Conservation (phyloP, 1,139 yeast genomes). For the Yamadazyma triangularis region DNA sequence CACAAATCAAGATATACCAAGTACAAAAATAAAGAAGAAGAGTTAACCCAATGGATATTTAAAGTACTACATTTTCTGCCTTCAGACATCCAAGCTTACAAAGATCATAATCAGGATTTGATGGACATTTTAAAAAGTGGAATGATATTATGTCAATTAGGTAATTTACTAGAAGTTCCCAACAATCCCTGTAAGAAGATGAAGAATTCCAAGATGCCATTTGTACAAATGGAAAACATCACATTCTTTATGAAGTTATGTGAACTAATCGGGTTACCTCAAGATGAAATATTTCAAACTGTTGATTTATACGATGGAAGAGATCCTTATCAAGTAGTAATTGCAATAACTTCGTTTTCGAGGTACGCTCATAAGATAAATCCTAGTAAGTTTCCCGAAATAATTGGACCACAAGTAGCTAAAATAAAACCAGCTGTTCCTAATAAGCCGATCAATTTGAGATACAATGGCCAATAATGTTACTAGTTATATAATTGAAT, state of each 20-base stretch:
- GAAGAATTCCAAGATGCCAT: constrained; percentile 73
- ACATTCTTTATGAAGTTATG: constrained; percentile 65
- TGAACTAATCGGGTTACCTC: constrained; percentile 64
- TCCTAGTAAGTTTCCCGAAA: constrained; percentile 21
- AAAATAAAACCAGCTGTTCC: constrained; percentile 37
- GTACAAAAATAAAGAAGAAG: constrained; percentile 41
- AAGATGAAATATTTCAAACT: constrained; percentile 81
- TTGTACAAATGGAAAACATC: constrained; percentile 86
- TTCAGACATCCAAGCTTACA: constrained; percentile 11
- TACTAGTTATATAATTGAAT: too few relatives aligned
- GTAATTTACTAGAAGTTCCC: constrained; percentile 31
- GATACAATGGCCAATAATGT: too few relatives aligned
- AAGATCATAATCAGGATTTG: constrained; percentile 23
- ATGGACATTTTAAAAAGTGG: constrained; percentile 64
- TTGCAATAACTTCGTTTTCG: constrained; percentile 70
- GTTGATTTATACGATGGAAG: constrained; percentile 69
- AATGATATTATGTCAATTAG: constrained; percentile 52
- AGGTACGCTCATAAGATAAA: constrained; percentile 41
- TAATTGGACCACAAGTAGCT: constrained; percentile 35
- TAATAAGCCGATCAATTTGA: constrained; percentile 23
- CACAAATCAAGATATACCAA: constrained; percentile 42
- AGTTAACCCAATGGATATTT: constrained; percentile 50
- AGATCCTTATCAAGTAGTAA: constrained; percentile 76
- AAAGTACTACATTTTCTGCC: constrained; percentile 20
- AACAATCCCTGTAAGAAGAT: constrained; percentile 40